Base-by-base conservation (phyloP, 202 grass and related monocot species). In the Musa balbisiana region DNA sequence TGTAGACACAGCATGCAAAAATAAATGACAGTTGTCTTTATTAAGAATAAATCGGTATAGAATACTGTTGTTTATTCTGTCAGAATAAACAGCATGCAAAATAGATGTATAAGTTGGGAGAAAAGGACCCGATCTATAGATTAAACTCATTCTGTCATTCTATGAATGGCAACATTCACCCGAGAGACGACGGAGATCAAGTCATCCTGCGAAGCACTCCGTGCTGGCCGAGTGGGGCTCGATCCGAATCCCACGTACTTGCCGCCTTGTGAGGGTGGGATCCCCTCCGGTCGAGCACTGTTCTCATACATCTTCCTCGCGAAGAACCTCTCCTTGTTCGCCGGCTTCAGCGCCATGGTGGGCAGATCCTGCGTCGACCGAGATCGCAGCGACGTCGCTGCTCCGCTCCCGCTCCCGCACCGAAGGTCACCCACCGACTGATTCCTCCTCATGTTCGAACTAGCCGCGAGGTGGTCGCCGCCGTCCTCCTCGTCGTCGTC, bases 241-340 rank as follows among this genome's bases (percentile, higher is more conserved):
- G 91, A 99, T 52, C 95, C 95, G 6, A 99, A 99, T 5, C 95
- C 91, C 50, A 99, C 91, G 29, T 92, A 99, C 82, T 92, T 99
- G 11, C 89, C 95, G 3, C 95, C 95, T 70, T 99, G 88, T 0
- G 95, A 99, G 50, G 95, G 95, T 11, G 95, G 95, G 50, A 99
- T 68, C 15, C 95, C 95, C 67, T 99, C 89, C 22, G 89, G 89
- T 74, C 75, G 90, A 19, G 80, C 70, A 1, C 86, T 87, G 72
- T 99, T 94, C 78, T 94, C 95, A 3, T 83, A 85, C 89, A 94
- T 85, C 73, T 81, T 94, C 80, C 75, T 92, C 3, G 88, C 80
- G 26, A 99, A 94, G 72, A 88, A 94, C 15, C 79, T 71, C 64
- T 98, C 88, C 79, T 94, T 98, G 58, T 82, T 83, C 9, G 87